These are phyloP conservation scores for Dunaliella sp. DNA, from an alignment of 139 green algal genomes.

Conservation along the genomic window DNA sequence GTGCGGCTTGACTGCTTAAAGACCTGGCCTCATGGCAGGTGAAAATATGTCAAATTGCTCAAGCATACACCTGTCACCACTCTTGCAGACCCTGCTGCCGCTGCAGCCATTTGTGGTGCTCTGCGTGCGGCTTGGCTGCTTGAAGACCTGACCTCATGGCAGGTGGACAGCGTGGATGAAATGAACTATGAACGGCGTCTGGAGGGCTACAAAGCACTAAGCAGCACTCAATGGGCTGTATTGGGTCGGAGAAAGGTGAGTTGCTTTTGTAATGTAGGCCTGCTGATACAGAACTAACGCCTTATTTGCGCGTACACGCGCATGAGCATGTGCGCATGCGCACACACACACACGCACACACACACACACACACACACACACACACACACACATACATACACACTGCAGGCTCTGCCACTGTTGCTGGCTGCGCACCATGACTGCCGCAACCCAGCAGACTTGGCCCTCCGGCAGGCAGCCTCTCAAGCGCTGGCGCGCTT, in stretches of 20 bases:
- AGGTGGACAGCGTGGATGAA: conserved; percentile 35
- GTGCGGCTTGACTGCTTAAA: conserved; percentile 38
- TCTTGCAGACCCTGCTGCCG: neutral
- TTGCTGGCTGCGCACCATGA: conserved; percentile 63
- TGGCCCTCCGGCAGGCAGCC: conserved; percentile 71
- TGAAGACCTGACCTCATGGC: conserved; percentile 51
- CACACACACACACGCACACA: too few relatives aligned
- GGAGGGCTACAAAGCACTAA: conserved; percentile 56
- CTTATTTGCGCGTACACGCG: too few relatives aligned
- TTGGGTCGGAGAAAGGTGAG: conserved; percentile 21
- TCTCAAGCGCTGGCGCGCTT: conserved; percentile 26
- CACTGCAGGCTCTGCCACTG: conserved; percentile 48
- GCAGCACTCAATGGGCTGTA: conserved; percentile 36
- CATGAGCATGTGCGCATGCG: too few relatives aligned
- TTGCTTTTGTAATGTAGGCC: too few relatives aligned
- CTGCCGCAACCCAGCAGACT: conserved; percentile 60
- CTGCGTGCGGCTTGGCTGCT: conserved; percentile 38
- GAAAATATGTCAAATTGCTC: too few relatives aligned
- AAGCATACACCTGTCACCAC: too few relatives aligned
- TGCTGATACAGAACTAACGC: too few relatives aligned
- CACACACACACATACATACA: too few relatives aligned
- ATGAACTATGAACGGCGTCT: conserved; percentile 47
- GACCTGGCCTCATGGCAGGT: conserved; percentile 53
- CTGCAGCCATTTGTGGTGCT: neutral
- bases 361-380: too few relatives aligned